A percentile compares a stretch with the other conserved stretches of the same genome.
Conservation (phyloP, 2,329 filamentous ascomycete species). For the Aspergillus caelatus region DNA sequence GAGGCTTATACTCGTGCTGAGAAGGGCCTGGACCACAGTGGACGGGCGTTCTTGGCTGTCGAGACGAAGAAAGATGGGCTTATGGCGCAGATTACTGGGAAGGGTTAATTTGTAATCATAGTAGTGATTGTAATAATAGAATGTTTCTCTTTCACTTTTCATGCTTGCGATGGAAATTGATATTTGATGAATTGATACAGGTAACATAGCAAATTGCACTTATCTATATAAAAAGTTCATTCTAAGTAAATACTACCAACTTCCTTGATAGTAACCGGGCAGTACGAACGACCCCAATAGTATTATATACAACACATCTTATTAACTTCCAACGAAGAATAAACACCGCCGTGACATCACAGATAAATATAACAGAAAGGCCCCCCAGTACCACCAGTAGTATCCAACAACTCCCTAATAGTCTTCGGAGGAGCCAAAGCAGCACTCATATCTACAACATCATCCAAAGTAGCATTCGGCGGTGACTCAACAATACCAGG, state of each 20-base stretch:
- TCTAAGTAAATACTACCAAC: neutral
- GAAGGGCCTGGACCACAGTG: slow-evolving; percentile 67
- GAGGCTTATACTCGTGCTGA: slow-evolving; percentile 74
- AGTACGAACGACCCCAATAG: neutral
- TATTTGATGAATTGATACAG: neutral
- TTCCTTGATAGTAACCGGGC: neutral
- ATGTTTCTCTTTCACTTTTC: neutral
- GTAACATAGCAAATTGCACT: neutral
- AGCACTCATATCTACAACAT: slow-evolving; percentile 24
- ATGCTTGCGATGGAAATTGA: neutral
- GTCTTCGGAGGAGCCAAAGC: slow-evolving; percentile 17
- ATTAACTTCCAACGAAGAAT: neutral
- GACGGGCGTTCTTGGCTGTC: slow-evolving; percentile 69
- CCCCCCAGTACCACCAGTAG: slow-evolving; percentile 22
- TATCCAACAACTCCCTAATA: slow-evolving; percentile 24
- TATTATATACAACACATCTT: neutral
- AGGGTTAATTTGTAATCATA: neutral
- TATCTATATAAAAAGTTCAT: neutral
- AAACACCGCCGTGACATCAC: neutral
- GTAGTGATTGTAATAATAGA: neutral
- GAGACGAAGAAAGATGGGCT: slow-evolving; percentile 68
- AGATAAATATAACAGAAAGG: slow-evolving; percentile 31
- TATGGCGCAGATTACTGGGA: slow-evolving; percentile 31
- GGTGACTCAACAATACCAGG: neutral
- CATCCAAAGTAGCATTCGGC: slow-evolving; percentile 28